These are phyloP conservation scores for Boletus insuetus DNA, from an alignment of 768 basidiomycete genomes.

Conservation along the genomic window DNA sequence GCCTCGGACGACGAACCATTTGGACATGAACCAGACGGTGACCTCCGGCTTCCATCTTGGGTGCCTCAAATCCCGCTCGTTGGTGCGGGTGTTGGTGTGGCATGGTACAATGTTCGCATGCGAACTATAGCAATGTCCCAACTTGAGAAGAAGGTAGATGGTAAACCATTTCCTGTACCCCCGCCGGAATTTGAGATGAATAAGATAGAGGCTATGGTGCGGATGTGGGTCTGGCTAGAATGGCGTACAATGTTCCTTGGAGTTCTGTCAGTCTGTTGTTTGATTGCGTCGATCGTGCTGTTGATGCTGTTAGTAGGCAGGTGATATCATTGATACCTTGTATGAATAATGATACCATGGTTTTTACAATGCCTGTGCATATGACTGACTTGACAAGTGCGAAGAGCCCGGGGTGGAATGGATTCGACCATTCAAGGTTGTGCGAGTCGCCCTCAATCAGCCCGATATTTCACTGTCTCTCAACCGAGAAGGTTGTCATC, in stretches of 20 bases:
- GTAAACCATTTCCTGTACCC: not conserved
- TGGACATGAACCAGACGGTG: constrained; percentile 36
- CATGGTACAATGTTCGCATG: constrained; percentile 69
- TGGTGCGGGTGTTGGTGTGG: constrained; percentile 59
- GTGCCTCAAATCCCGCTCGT: constrained; percentile 54
- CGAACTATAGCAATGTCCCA: constrained; percentile 41
- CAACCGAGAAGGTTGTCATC: too few relatives aligned
- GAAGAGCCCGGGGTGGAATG: too few relatives aligned
- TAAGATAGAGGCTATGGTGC: constrained; percentile 36
- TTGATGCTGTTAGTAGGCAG: not conserved
- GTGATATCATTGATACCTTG: constrained; percentile 18
- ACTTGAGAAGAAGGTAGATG: not conserved
- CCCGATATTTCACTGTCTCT: too few relatives aligned
- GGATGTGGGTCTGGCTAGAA: constrained; percentile 49
- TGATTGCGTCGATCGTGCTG: too few relatives aligned
- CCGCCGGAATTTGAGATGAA: constrained; percentile 29
- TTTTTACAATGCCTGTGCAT: too few relatives aligned
- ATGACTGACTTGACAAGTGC: too few relatives aligned
- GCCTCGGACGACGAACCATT: constrained; percentile 34
- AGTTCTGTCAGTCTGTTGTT: not conserved
- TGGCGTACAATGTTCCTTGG: constrained; percentile 2
- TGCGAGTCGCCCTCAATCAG: too few relatives aligned
- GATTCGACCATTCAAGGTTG: too few relatives aligned
- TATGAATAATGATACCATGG: too few relatives aligned
- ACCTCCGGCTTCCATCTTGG: constrained; percentile 17